These are phyloP conservation scores for Kandelia obovata DNA, from an alignment of 345 rosid species.

Conservation along the genomic window DNA sequence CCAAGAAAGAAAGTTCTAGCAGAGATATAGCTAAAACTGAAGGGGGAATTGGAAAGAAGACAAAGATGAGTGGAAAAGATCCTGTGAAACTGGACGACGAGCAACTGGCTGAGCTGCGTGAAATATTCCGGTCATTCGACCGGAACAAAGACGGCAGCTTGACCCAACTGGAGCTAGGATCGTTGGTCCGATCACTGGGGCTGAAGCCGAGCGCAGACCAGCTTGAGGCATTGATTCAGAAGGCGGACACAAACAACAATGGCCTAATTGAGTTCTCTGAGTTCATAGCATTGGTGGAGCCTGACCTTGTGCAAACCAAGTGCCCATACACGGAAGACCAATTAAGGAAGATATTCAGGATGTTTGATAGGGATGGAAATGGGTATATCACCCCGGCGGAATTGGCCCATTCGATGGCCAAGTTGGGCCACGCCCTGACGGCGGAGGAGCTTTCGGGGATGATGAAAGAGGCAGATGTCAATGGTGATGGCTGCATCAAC, in stretches of 20 bases:
- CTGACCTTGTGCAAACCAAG: slow-evolving; percentile 59
- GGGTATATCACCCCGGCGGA: slow-evolving; percentile 47
- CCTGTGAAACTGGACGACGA: slow-evolving; percentile 62
- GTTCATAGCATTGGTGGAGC: slow-evolving; percentile 69
- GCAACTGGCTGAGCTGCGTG: slow-evolving; percentile 71
- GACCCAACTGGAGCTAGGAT: slow-evolving; percentile 84
- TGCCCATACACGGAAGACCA: slow-evolving; percentile 69
- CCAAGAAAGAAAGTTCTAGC: background rate
- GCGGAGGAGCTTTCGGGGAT: slow-evolving; percentile 83
- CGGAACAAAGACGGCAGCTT: slow-evolving; percentile 83
- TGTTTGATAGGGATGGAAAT: slow-evolving; percentile 47
- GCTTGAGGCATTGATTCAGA: slow-evolving; percentile 59
- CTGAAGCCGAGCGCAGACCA: slow-evolving; percentile 73
- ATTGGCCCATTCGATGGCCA: slow-evolving; percentile 46
- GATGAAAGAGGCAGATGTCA: slow-evolving; percentile 92
- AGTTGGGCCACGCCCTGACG: slow-evolving; percentile 41
- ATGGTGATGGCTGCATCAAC: slow-evolving; percentile 84
- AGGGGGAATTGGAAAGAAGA: background rate
- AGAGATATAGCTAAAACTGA: background rate
- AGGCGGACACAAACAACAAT: slow-evolving; percentile 76
- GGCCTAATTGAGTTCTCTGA: slow-evolving; percentile 88
- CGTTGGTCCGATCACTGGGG: slow-evolving; percentile 73
- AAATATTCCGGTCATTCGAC: slow-evolving; percentile 82
- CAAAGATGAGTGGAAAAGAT: slow-evolving; percentile 42
- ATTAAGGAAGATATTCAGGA: slow-evolving; percentile 35